phyloP scores from a whole-genome alignment of 495 filamentous ascomycete species.

The Aspergillus olivimuriae region DNA sequence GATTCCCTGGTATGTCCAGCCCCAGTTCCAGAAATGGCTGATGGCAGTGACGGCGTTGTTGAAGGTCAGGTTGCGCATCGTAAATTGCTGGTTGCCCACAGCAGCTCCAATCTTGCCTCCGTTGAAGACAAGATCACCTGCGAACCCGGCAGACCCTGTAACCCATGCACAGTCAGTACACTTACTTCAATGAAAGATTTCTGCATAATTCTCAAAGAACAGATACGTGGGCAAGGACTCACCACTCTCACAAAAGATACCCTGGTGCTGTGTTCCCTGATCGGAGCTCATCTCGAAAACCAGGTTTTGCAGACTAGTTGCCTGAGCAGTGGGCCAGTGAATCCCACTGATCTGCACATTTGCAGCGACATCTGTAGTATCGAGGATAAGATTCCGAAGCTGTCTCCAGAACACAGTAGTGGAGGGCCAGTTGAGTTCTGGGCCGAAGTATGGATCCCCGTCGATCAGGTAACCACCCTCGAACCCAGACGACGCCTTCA shows the following conservation, averaged over 20 bases:
- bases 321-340: conserved; percentile 71
- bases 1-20: conserved; percentile 48
- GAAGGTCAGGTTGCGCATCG: conserved; percentile 67
- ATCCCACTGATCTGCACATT: conserved; percentile 53
- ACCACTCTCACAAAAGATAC: conserved; percentile 70
- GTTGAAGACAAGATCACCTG: conserved; percentile 57
- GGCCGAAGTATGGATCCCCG: conserved; percentile 51
- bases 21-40: conserved; percentile 54
- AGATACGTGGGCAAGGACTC: too few species aligned
- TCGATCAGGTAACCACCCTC: conserved; percentile 61
- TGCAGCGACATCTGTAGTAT: conserved; percentile 57
- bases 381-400: conserved; percentile 70
- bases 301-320: conserved; percentile 72
- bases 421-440: conserved; percentile 42
- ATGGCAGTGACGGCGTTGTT: conserved; percentile 56
- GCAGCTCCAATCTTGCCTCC: conserved; percentile 62
- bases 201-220: too few species aligned
- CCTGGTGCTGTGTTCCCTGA: conserved; percentile 58
- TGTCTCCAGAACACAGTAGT: conserved; percentile 77
- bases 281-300: conserved; percentile 61
- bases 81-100: conserved; percentile 77
- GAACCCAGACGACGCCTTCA: conserved; percentile 62
- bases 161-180: neutral
- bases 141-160: conserved; percentile 64
- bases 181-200: neutral